phyloP scores from a whole-genome alignment of 441 rosid genomes.

The Populus hybrid region DNA sequence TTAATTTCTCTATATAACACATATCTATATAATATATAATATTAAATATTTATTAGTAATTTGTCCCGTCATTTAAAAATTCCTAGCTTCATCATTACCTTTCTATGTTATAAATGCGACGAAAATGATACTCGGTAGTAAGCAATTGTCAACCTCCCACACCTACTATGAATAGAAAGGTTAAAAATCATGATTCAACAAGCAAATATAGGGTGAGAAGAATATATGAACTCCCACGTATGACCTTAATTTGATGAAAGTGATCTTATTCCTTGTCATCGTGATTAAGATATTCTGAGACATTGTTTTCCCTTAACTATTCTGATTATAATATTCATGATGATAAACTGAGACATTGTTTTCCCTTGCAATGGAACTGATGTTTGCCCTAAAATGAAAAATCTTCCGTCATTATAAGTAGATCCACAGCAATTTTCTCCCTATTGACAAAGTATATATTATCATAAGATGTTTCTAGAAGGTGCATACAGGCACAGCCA shows the following conservation, averaged over 20 bases:
- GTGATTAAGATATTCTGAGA: background rate
- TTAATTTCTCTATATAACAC: too few relatives aligned
- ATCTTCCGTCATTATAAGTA: too few relatives aligned
- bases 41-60: too few relatives aligned
- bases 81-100: too few relatives aligned
- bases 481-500: too few relatives aligned
- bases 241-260: constrained; percentile 13
- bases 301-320: background rate
- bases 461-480: too few relatives aligned
- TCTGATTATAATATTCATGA: background rate
- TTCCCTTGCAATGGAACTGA: background rate
- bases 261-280: constrained; percentile 2
- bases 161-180: constrained; percentile 33
- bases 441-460: too few relatives aligned
- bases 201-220: background rate
- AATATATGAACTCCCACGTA: background rate
- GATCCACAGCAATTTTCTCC: too few relatives aligned
- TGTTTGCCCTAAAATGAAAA: background rate
- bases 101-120: too few relatives aligned
- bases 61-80: too few relatives aligned
- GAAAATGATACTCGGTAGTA: background rate
- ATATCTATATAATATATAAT: too few relatives aligned
- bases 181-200: background rate
- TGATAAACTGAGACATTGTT: too few relatives aligned
- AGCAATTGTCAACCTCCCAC: constrained; percentile 36